A percentile compares a stretch with the other conserved stretches of the same genome.
Conservation (phyloP, 176 grass and related monocot species). For the Poa annua region DNA sequence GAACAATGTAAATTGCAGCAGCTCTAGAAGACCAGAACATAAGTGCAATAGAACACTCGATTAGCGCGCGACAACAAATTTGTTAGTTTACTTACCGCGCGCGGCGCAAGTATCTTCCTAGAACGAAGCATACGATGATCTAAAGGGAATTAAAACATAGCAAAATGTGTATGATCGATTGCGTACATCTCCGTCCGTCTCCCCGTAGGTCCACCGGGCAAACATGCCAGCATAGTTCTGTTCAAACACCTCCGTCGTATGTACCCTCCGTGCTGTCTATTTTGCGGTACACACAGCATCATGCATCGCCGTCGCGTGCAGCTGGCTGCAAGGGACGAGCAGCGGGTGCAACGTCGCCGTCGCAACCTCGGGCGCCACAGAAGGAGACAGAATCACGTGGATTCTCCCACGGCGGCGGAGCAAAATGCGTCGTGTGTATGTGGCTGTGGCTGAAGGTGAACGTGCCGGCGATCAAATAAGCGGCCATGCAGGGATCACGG, state of each 20-base stretch:
- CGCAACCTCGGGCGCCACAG: background rate
- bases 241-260: too few relatives aligned
- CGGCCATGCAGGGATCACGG: background rate
- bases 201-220: too few relatives aligned
- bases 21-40: background rate
- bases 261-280: too few relatives aligned
- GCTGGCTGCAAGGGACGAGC: background rate
- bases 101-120: background rate
- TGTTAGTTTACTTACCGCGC: background rate
- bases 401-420: background rate
- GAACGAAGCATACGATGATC: too few relatives aligned
- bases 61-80: background rate
- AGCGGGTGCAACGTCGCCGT: background rate
- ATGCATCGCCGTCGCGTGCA: background rate
- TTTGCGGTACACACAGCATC: too few relatives aligned
- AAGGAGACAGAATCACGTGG: background rate
- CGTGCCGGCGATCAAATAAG: slow-evolving; percentile 22
- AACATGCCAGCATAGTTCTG: too few relatives aligned
- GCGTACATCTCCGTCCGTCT: too few relatives aligned
- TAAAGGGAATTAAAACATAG: too few relatives aligned
- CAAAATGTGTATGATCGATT: too few relatives aligned
- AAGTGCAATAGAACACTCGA: background rate
- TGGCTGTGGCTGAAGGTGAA: too few relatives aligned
- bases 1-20: background rate
- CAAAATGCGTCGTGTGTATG: too few relatives aligned